Evolutionary conservation across 345 rosid genomes (phyloP), one percentile per base, ranked within the genome.

Genomic region (Brassica nigra): DNA sequence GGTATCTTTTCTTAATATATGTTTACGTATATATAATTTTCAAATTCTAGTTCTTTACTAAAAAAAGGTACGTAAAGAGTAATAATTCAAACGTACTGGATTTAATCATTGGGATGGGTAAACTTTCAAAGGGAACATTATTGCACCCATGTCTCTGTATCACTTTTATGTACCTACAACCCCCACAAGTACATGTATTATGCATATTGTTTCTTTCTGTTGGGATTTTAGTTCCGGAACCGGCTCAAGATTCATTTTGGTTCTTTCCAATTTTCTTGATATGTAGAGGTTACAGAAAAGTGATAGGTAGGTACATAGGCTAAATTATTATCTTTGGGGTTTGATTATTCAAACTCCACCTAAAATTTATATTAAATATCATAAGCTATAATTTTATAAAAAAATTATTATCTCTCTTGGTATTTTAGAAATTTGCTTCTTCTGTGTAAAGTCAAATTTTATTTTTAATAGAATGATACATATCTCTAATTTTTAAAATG

Each of bases 91-190:
- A 65, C 31, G 36, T 66, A 65, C 47, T 54, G 73, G 30, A 30
- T 55, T 37, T 54, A 78, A 78, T 78, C 57, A 78, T 78, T 72
- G 77, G 62, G 49, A 42, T 72, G 49, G 18, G 66, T 71, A 36
- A 62, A 23, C 37, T 69, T 62, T 62, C 18, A 14, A 52, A 36
- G 34, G 69, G 52, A 70, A 52, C 63, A 62, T 71, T 70, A 70
- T 62, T 62, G 75, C 34, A 71, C 66, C 66, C 76, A 78, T 78
- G 71, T 47, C 76, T 70, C 66, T 47, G 47, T 47, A 33, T 62
- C 70, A 33, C 75, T 6, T 33, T 62, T 44, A 61, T 49, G 75
- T 62, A 49, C 70, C 14, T 42, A 39, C 66, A 63, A 70, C 81
- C 80, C 70, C 47, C 23, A 54, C 59, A 54, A 54, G 55, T 49